Conservation (phyloP, 176 grass and related monocot species). For the Raddia guianensis region DNA sequence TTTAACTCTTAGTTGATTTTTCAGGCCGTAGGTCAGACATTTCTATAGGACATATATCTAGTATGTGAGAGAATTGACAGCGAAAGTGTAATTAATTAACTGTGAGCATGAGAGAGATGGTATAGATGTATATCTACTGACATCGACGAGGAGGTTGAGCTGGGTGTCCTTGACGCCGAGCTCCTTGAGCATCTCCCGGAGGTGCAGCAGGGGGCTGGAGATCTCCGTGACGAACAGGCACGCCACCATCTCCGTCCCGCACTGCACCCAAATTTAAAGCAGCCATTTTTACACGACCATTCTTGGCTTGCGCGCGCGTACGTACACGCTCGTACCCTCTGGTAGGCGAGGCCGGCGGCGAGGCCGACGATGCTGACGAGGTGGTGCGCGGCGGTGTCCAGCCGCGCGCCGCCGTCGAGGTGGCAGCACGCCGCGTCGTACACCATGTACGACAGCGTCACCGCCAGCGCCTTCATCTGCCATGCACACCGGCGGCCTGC, state of each 20-base stretch:
- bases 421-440: slow-evolving; percentile 70
- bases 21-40: no score
- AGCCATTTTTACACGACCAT: no score
- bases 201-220: slow-evolving; percentile 78
- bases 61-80: no score
- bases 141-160: slow-evolving; percentile 76
- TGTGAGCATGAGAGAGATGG: background rate
- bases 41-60: no score
- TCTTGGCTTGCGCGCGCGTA: no score
- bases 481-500: no score
- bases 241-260: slow-evolving; percentile 76
- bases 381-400: slow-evolving; percentile 66
- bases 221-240: slow-evolving; percentile 65
- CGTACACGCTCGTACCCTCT: slow-evolving; percentile 56
- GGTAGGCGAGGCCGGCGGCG: slow-evolving; percentile 62
- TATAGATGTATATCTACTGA: background rate
- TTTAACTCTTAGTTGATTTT: no score
- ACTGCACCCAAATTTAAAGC: slow-evolving; percentile 21
- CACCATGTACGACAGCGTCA: slow-evolving; percentile 65
- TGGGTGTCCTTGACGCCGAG: slow-evolving; percentile 59
- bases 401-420: slow-evolving; percentile 43
- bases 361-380: slow-evolving; percentile 69
- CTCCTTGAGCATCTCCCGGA: slow-evolving; percentile 80
- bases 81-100: no score
- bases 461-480: slow-evolving; percentile 63